A percentile compares a stretch with the other conserved stretches of the same genome.
Conservation (phyloP, 176 grass and related monocot species). For the Oropetium thomaeum region DNA sequence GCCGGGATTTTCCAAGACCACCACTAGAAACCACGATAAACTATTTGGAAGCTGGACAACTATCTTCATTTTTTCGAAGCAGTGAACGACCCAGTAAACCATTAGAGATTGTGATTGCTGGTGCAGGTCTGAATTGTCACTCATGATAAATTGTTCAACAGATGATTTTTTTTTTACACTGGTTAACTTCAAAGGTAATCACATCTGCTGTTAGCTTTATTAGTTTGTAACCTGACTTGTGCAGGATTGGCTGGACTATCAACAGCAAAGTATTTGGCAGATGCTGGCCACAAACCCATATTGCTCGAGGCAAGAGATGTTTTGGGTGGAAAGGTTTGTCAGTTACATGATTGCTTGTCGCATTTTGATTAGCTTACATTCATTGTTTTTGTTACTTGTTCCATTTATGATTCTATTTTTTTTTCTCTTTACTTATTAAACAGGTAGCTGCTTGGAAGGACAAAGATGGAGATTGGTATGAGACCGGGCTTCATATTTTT, state of each 20-base stretch:
- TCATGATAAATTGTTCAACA: constrained; percentile 14
- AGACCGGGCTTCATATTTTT: constrained; percentile 97
- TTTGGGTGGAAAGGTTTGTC: constrained; percentile 86
- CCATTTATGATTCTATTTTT: constrained; percentile 3
- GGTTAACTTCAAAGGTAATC: neutral
- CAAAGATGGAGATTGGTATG: constrained; percentile 95
- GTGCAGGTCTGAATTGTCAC: constrained; percentile 64
- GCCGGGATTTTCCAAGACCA: constrained; percentile 71
- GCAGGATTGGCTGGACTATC: constrained; percentile 92
- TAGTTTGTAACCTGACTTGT: constrained; percentile 24
- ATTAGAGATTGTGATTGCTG: constrained; percentile 81
- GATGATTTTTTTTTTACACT: neutral
- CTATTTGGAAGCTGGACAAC: constrained; percentile 85
- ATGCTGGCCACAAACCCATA: constrained; percentile 94
- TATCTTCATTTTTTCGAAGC: constrained; percentile 69
- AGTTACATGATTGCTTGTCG: constrained; percentile 9
- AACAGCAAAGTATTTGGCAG: constrained; percentile 90
- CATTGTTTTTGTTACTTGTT: constrained; percentile 16
- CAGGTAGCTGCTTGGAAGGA: constrained; percentile 97
- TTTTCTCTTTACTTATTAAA: constrained; percentile 16
- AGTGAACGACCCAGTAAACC: constrained; percentile 58
- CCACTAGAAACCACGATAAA: constrained; percentile 74
- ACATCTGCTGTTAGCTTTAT: neutral
- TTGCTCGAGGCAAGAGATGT: constrained; percentile 94
- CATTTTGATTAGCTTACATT: constrained; percentile 4